phyloP scores from a whole-genome alignment of 208 protist genomes.

The Trypanosoma mega region DNA sequence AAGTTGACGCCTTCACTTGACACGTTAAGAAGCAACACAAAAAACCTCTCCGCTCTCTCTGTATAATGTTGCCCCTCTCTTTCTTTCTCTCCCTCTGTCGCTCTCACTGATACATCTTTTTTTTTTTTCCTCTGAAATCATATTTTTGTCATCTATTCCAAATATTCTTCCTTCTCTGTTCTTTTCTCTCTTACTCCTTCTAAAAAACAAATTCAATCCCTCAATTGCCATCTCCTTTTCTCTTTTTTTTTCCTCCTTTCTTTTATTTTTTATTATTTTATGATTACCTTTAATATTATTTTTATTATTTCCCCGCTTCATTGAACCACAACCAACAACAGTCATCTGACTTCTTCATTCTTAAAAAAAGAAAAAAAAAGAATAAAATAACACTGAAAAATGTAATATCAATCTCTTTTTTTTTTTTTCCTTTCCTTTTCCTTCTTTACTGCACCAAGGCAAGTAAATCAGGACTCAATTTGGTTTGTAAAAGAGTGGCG shows the following conservation, averaged over 20 bases:
- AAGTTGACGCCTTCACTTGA: too few species aligned
- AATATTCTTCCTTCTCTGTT: not conserved
- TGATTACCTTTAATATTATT: not conserved
- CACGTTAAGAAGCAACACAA: conserved; percentile 5
- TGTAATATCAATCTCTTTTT: conserved; percentile 6
- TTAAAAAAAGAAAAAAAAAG: conserved; percentile 26
- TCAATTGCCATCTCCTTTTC: conserved; percentile 16
- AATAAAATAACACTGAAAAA: conserved; percentile 6
- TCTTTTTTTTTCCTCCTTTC: conserved; percentile 8
- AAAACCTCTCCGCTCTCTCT: too few species aligned
- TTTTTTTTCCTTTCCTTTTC: conserved; percentile 4
- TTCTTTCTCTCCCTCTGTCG: too few species aligned
- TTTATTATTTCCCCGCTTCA: conserved; percentile 19
- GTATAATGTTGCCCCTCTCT: too few species aligned
- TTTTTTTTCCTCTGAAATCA: not conserved
- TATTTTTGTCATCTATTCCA: too few species aligned
- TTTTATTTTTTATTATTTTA: not conserved
- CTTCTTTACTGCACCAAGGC: conserved; percentile 45
- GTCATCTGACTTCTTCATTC: too few species aligned
- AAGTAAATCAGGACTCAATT: conserved; percentile 45
- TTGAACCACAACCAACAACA: conserved; percentile 52
- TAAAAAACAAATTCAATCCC: too few species aligned
- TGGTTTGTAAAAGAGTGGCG: conserved; percentile 31
- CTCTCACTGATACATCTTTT: too few species aligned
- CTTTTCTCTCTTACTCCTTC: too few species aligned